These are phyloP conservation scores for Eucalyptus shirleyi DNA, from an alignment of 345 rosid genomes.

Conservation along the genomic window DNA sequence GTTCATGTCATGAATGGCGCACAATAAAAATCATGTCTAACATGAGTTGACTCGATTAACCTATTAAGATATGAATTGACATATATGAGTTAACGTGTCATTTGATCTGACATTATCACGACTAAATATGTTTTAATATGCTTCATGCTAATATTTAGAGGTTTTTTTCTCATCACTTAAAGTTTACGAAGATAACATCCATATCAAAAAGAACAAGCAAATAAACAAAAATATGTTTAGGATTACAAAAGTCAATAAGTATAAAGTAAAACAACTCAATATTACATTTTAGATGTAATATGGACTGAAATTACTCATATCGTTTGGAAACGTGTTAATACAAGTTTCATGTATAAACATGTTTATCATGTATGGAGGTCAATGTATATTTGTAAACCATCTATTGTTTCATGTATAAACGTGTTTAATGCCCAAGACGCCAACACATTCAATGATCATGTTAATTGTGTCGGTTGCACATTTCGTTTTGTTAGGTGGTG, in stretches of 20 bases:
- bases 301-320: background rate
- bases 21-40: background rate
- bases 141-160: background rate
- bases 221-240: background rate
- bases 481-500: background rate
- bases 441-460: background rate
- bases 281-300: background rate
- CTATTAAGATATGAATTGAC: background rate
- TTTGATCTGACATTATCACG: background rate
- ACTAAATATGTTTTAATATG: background rate
- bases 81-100: background rate
- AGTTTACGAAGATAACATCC: background rate
- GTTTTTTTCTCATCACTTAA: background rate
- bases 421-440: background rate
- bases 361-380: no score
- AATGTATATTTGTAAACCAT: background rate
- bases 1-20: background rate
- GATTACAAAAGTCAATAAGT: background rate
- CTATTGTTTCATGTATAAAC: no score
- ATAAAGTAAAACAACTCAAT: background rate
- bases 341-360: background rate
- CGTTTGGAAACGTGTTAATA: background rate
- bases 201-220: background rate
- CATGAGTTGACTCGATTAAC: background rate
- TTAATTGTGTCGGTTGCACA: background rate